A percentile compares a stretch with the other conserved stretches of the same genome.
phyloP scores from a whole-genome alignment of 129 eudicot species.

The Erigeron canadensis region DNA sequence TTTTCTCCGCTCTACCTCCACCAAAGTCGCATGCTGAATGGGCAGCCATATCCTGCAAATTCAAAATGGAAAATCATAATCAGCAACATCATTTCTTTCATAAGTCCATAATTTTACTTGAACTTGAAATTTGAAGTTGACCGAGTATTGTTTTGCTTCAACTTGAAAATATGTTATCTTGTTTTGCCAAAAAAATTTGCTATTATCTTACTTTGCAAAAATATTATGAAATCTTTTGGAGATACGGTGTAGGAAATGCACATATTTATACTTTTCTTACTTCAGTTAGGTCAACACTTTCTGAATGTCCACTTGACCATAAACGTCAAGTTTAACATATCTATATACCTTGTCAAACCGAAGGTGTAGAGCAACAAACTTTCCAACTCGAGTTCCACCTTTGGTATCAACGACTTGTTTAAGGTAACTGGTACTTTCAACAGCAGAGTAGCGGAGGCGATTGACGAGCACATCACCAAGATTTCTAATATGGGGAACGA shows the following conservation, averaged over 20 bases:
- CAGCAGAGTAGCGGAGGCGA: conserved; percentile 61
- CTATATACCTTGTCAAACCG: conserved; percentile 86
- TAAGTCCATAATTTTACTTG: neutral
- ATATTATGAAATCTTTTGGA: neutral
- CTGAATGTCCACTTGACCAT: neutral
- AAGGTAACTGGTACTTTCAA: conserved; percentile 39
- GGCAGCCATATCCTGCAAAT: conserved; percentile 93
- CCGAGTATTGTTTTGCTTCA: neutral
- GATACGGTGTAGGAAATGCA: neutral
- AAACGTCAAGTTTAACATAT: conserved; percentile 1
- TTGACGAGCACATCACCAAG: conserved; percentile 80
- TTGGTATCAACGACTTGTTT: conserved; percentile 42
- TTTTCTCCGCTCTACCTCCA: conserved; percentile 91
- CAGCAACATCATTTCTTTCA: neutral
- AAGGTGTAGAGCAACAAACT: conserved; percentile 82
- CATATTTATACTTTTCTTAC: too few species aligned
- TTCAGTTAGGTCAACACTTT: neutral
- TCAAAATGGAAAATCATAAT: neutral
- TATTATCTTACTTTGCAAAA: neutral
- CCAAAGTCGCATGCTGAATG: conserved; percentile 99
- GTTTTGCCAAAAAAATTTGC: neutral
- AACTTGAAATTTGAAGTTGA: neutral
- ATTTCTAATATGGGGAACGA: conserved; percentile 72
- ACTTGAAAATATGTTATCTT: neutral
- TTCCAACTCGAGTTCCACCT: conserved; percentile 44